These are phyloP conservation scores for Micractinium sp. DNA, from an alignment of 139 green algal genomes.

Conservation along the genomic window DNA sequence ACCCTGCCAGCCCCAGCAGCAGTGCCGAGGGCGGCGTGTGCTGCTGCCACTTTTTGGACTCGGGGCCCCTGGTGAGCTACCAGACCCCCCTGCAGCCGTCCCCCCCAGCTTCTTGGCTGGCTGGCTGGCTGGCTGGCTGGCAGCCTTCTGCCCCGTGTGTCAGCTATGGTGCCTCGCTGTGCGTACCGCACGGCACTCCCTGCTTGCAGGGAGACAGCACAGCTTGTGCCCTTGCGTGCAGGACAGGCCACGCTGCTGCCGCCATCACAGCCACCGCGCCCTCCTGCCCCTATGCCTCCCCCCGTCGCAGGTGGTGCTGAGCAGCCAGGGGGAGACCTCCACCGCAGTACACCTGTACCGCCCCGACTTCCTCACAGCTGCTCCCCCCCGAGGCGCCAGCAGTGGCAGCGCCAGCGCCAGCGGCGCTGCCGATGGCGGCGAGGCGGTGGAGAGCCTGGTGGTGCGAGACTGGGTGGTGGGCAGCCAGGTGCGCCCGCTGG, in stretches of 20 bases:
- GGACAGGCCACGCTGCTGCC: no score
- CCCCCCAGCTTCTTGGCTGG: no score
- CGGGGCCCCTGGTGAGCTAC: slow-evolving; percentile 8
- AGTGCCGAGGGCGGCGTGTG: background rate
- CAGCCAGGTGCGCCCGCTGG: background rate
- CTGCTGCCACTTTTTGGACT: slow-evolving; percentile 27
- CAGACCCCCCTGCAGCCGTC: background rate
- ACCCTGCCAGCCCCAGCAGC: background rate
- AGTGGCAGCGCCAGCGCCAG: background rate
- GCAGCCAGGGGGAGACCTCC: slow-evolving; percentile 11
- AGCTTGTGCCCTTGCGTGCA: background rate
- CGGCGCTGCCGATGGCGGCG: background rate
- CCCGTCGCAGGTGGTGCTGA: slow-evolving; percentile 9
- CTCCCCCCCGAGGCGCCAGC: background rate
- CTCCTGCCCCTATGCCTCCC: background rate
- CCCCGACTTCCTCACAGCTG: background rate
- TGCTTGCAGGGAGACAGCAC: background rate
- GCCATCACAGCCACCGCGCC: background rate
- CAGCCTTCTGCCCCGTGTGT: background rate
- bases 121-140: no score
- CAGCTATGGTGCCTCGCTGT: background rate
- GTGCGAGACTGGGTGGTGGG: slow-evolving; percentile 42
- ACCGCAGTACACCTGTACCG: background rate
- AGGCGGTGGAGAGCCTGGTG: slow-evolving; percentile 14
- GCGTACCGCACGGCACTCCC: background rate